phyloP scores from a whole-genome alignment of 1,139 yeast species.

The Suhomyces kunorum region DNA sequence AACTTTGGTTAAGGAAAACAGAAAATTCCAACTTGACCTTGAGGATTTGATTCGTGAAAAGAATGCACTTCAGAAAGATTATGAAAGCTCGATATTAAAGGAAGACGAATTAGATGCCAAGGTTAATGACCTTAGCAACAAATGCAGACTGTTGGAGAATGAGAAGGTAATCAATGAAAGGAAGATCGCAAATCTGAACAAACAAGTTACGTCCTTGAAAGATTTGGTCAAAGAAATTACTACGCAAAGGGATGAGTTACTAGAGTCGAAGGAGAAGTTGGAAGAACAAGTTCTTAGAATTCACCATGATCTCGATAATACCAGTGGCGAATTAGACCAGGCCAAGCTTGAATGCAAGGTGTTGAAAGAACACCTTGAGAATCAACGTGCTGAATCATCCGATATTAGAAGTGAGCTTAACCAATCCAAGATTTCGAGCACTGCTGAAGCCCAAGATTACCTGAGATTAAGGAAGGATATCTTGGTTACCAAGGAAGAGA shows the following conservation, averaged over 20 bases:
- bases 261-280: constrained; percentile 47
- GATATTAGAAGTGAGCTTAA: constrained; percentile 38
- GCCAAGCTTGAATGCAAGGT: constrained; percentile 33
- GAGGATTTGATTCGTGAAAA: constrained; percentile 55
- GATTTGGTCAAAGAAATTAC: constrained; percentile 53
- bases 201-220: constrained; percentile 54
- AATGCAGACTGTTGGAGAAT: constrained; percentile 48
- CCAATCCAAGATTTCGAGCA: constrained; percentile 35
- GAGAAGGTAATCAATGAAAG: constrained; percentile 46
- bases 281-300: constrained; percentile 49
- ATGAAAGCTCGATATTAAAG: constrained; percentile 50
- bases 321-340: constrained; percentile 36
- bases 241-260: constrained; percentile 50
- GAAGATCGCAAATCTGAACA: constrained; percentile 48
- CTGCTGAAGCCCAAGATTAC: constrained; percentile 38
- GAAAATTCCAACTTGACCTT: constrained; percentile 59
- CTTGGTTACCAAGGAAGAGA: constrained; percentile 44
- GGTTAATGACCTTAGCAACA: constrained; percentile 47
- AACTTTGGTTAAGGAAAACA: constrained; percentile 62
- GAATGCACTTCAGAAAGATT: constrained; percentile 53
- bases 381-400: constrained; percentile 34
- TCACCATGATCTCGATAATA: constrained; percentile 46
- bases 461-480: constrained; percentile 41
- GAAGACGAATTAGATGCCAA: constrained; percentile 50
- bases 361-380: constrained; percentile 40